Conservation (phyloP, 2,329 filamentous ascomycete genomes). For the Pseudogymnoascus sp. region DNA sequence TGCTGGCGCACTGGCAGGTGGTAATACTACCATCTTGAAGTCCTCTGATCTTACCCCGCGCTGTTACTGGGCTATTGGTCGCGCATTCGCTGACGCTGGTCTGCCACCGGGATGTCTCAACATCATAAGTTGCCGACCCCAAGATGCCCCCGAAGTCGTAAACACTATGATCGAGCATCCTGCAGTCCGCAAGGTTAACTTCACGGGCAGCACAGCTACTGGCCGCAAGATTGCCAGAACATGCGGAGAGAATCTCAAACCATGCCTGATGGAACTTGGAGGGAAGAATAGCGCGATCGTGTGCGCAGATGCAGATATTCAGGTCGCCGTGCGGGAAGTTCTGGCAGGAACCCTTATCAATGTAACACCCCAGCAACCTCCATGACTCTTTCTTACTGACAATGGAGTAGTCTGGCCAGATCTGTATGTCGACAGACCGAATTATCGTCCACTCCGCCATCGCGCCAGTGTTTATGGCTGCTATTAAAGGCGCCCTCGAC, state of each 20-base stretch:
- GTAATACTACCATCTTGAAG: constrained; percentile 68
- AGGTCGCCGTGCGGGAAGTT: constrained; percentile 50
- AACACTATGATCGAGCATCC: constrained; percentile 49
- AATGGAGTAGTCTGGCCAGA: constrained; percentile 45
- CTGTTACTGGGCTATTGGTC: constrained; percentile 45
- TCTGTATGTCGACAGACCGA: constrained; percentile 49
- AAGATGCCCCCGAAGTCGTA: constrained; percentile 47
- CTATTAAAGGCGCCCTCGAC: constrained; percentile 25
- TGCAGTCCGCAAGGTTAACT: constrained; percentile 60
- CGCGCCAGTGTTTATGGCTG: constrained; percentile 27
- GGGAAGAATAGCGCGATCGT: constrained; percentile 63
- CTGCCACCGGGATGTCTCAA: constrained; percentile 56
- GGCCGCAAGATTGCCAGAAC: constrained; percentile 58
- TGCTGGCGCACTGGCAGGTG: constrained; percentile 51
- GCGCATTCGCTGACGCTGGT: constrained; percentile 62
- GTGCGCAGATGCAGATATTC: constrained; percentile 58
- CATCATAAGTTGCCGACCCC: constrained; percentile 43
- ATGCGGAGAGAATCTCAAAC: constrained; percentile 60
- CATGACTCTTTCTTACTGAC: constrained; percentile 24
- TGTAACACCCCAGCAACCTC: constrained; percentile 16
- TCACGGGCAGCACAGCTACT: constrained; percentile 64
- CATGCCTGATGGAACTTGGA: constrained; percentile 62
- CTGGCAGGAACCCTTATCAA: constrained; percentile 49
- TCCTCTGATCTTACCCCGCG: constrained; percentile 59
- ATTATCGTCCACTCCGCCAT: constrained; percentile 32